A percentile compares a stretch with the other conserved stretches of the same genome.
Conservation (phyloP, 106 monocot genomes). For the Platanthera guangdongensis region DNA sequence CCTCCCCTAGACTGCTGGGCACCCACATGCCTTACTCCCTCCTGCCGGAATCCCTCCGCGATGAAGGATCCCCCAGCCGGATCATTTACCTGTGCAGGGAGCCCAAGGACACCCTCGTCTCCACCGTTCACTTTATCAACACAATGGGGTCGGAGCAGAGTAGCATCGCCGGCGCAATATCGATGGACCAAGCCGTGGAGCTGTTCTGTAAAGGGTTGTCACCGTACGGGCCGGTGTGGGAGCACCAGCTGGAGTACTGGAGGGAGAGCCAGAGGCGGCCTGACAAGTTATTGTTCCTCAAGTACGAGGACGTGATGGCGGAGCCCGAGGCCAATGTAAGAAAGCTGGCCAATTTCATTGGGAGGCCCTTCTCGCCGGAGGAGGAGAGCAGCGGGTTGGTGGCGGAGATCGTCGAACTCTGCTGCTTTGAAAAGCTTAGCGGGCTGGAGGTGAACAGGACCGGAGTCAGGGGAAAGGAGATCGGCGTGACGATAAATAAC, state of each 20-base stretch:
- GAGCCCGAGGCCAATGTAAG: conserved; percentile 3
- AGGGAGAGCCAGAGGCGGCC: conserved; percentile 7
- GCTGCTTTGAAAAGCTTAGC: conserved; percentile 19
- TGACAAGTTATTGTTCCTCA: conserved; percentile 16
- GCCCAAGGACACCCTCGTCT: conserved; percentile 36
- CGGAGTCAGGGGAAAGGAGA: neutral
- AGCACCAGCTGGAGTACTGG: conserved; percentile 21
- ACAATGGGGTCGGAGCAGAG: neutral
- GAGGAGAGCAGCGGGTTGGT: conserved; percentile 20
- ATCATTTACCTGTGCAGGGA: conserved; percentile 31
- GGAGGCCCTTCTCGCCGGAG: conserved; percentile 12
- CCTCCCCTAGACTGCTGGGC: conserved; percentile 10
- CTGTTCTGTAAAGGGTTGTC: neutral
- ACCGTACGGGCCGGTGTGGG: conserved; percentile 17
- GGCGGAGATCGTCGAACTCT: conserved; percentile 15
- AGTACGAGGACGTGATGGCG: conserved; percentile 21
- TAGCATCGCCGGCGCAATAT: neutral
- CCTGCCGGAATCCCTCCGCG: conserved; percentile 15
- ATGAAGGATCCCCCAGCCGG: conserved; percentile 5
- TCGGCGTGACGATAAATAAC: neutral
- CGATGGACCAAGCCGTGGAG: conserved; percentile 1
- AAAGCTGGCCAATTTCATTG: conserved; percentile 28
- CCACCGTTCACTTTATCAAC: conserved; percentile 15
- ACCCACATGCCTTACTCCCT: conserved; percentile 1
- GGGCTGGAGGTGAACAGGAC: neutral